Evolutionary conservation across 345 rosid genomes (phyloP).

Genomic region (Hirschfeldia incana): DNA sequence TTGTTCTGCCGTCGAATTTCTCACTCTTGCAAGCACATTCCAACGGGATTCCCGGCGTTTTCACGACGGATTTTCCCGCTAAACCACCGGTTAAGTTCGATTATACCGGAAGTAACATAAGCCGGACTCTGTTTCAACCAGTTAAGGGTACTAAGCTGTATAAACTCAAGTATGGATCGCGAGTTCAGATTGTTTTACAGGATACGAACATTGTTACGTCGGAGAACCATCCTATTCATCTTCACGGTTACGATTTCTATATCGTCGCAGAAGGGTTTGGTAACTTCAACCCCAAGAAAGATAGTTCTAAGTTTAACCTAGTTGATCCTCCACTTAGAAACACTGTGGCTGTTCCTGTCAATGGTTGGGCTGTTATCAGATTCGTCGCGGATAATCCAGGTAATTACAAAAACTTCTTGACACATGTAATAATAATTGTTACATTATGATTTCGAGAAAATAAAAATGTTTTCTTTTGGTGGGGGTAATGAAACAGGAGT

Average conservation of each 20-base stretch:
- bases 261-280: slow-evolving; percentile 83
- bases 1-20: slow-evolving; percentile 64
- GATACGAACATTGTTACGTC: slow-evolving; percentile 78
- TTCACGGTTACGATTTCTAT: slow-evolving; percentile 95
- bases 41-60: slow-evolving; percentile 65
- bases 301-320: slow-evolving; percentile 72
- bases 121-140: slow-evolving; percentile 70
- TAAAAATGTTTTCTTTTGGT: background rate
- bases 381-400: slow-evolving; percentile 97
- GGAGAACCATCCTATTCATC: slow-evolving; percentile 90
- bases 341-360: slow-evolving; percentile 71
- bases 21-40: slow-evolving; percentile 78
- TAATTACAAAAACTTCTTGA: slow-evolving; percentile 19
- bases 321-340: slow-evolving; percentile 91
- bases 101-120: slow-evolving; percentile 84
- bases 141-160: slow-evolving; percentile 64
- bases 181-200: slow-evolving; percentile 81
- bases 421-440: background rate
- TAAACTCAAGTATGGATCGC: slow-evolving; percentile 64
- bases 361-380: slow-evolving; percentile 94
- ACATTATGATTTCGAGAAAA: background rate
- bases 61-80: slow-evolving; percentile 79
- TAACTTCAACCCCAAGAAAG: slow-evolving; percentile 70
- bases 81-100: slow-evolving; percentile 66
- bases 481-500: slow-evolving; percentile 52